A percentile compares a stretch with the other conserved stretches of the same genome.
phyloP scores from a whole-genome alignment of 495 filamentous ascomycete genomes.

The Annulohypoxylon maeteangense region DNA sequence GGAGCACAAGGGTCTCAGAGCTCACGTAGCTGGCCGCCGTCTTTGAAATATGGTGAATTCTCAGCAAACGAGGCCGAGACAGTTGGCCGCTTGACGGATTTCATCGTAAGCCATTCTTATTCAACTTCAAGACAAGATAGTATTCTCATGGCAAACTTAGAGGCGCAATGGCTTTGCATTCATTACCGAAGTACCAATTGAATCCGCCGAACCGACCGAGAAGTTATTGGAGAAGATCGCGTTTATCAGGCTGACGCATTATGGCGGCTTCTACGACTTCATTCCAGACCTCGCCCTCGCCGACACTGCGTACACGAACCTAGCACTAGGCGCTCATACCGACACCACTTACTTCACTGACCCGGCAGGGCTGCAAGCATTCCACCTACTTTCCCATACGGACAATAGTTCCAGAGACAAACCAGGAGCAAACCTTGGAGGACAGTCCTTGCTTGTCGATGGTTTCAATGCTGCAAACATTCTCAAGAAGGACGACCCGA shows the following conservation, averaged over 20 bases:
- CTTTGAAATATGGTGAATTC: slow-evolving; percentile 53
- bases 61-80: slow-evolving; percentile 66
- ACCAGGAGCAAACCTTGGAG: slow-evolving; percentile 57
- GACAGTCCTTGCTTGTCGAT: slow-evolving; percentile 81
- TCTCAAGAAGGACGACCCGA: slow-evolving; percentile 59
- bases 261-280: slow-evolving; percentile 96
- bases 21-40: slow-evolving; percentile 29
- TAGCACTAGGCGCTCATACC: slow-evolving; percentile 81
- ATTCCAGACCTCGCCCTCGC: slow-evolving; percentile 85
- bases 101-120: slow-evolving; percentile 41
- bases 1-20: slow-evolving; percentile 27
- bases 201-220: slow-evolving; percentile 73
- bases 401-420: slow-evolving; percentile 31
- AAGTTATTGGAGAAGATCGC: slow-evolving; percentile 79
- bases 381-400: slow-evolving; percentile 86
- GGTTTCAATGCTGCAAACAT: slow-evolving; percentile 76
- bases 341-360: slow-evolving; percentile 96
- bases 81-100: slow-evolving; percentile 64
- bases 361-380: slow-evolving; percentile 86
- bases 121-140: neutral
- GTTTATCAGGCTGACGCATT: slow-evolving; percentile 87
- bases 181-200: slow-evolving; percentile 70
- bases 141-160: slow-evolving; percentile 44
- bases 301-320: slow-evolving; percentile 92
- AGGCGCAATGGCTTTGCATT: slow-evolving; percentile 73